Evolutionary conservation across 2,329 filamentous ascomycete species (phyloP).

Genomic region (Fusarium siculi): DNA sequence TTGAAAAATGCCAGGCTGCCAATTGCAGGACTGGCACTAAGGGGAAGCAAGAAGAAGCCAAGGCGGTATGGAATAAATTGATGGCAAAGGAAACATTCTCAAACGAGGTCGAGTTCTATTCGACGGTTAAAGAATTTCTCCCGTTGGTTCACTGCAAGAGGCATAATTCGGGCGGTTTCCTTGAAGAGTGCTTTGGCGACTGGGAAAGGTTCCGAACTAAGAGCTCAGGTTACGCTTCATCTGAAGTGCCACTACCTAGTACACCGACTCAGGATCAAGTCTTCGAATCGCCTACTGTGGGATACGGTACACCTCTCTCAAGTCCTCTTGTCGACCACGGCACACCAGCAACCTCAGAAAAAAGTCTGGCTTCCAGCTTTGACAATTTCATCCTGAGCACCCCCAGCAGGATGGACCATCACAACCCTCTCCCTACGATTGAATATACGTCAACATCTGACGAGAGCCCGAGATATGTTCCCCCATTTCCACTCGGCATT

Average conservation of each 20-base stretch:
- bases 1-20: neutral
- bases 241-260: neutral
- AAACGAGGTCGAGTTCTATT: neutral
- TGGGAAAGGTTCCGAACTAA: constrained; percentile 1
- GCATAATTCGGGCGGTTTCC: fast-evolving
- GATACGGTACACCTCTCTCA: constrained; percentile 8
- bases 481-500: neutral
- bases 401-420: neutral
- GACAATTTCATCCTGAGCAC: neutral
- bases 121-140: neutral
- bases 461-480: neutral
- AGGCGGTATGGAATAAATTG: neutral
- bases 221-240: neutral
- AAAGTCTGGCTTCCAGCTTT: neutral
- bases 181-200: neutral
- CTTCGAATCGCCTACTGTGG: constrained; percentile 4
- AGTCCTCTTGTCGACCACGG: neutral
- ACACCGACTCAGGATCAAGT: constrained; percentile 9
- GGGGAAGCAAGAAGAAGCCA: neutral
- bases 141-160: neutral
- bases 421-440: neutral
- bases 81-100: neutral
- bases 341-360: neutral
- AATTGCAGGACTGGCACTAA: neutral
- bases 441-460: neutral